Conservation (phyloP, 352 stramenopile species). For the Phytophthora fragariaefolia region DNA sequence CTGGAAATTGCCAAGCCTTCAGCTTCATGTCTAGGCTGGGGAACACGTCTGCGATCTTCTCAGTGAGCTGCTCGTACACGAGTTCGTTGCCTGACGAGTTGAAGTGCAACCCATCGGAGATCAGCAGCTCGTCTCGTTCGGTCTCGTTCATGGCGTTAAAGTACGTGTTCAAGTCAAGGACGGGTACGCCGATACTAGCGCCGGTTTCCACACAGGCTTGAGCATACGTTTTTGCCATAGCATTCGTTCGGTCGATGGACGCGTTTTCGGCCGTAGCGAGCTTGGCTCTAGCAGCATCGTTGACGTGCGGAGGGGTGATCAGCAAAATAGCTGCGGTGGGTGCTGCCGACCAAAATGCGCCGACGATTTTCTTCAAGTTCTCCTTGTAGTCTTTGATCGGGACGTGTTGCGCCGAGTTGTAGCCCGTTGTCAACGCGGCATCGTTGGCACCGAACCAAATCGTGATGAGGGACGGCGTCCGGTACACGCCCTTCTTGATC, state of each 20-base stretch:
- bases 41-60: conserved; percentile 35
- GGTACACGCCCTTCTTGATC: conserved; percentile 24
- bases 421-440: conserved; percentile 22
- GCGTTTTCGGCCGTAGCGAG: conserved; percentile 33
- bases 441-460: conserved; percentile 38
- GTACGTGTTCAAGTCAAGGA: conserved; percentile 53
- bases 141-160: conserved; percentile 50
- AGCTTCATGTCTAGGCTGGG: conserved; percentile 11
- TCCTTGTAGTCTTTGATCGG: conserved; percentile 27
- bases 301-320: conserved; percentile 40
- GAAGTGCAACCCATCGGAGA: conserved; percentile 58
- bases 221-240: conserved; percentile 43
- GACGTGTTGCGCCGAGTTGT: conserved; percentile 25
- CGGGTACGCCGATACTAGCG: conserved; percentile 24
- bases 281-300: conserved; percentile 24
- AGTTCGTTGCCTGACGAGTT: conserved; percentile 49
- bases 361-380: conserved; percentile 25
- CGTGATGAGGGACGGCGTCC: conserved; percentile 24
- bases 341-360: conserved; percentile 10
- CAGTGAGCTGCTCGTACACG: conserved; percentile 39
- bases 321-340: conserved; percentile 44
- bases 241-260: conserved; percentile 30
- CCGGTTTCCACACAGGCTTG: conserved; percentile 43
- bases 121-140: conserved; percentile 38
- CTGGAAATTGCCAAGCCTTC: conserved; percentile 21